These are phyloP conservation scores for Chytriomyces sp. DNA, from an alignment of 192 early-diverging fungal species.

Conservation along the genomic window DNA sequence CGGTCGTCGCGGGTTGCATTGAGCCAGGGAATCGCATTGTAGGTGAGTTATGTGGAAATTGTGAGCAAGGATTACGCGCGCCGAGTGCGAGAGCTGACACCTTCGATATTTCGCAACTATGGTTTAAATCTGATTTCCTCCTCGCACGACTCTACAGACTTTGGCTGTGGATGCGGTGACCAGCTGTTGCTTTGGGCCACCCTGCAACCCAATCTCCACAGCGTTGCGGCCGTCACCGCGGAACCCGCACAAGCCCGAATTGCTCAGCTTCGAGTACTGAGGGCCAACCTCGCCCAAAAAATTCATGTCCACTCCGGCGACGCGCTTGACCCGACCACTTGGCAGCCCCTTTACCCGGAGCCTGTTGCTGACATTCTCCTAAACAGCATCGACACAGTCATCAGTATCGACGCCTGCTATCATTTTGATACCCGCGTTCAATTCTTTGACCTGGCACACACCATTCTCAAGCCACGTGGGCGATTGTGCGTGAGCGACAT, in stretches of 20 bases:
- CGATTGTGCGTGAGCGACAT: constrained; percentile 34
- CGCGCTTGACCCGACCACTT: constrained; percentile 25
- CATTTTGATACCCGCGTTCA: constrained; percentile 34
- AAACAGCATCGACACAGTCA: constrained; percentile 28
- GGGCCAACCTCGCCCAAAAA: neutral
- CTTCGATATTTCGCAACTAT: neutral
- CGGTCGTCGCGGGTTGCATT: neutral
- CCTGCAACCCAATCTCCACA: constrained; percentile 15
- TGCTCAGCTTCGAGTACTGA: constrained; percentile 6
- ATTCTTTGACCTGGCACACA: constrained; percentile 21
- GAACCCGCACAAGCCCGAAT: constrained; percentile 36
- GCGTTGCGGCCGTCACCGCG: constrained; percentile 30
- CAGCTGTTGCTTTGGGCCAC: constrained; percentile 29
- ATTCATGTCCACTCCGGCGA: constrained; percentile 32
- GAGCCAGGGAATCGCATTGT: neutral
- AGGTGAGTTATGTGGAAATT: too few relatives aligned
- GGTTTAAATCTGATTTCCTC: neutral
- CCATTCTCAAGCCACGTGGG: constrained; percentile 11
- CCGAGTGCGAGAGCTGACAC: too few relatives aligned
- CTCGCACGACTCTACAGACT: constrained; percentile 25
- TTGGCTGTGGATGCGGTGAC: constrained; percentile 48
- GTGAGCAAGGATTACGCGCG: too few relatives aligned
- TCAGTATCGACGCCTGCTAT: constrained; percentile 43
- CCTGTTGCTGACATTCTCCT: neutral
- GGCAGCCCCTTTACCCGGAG: neutral